Percentiles rank a stretch among this genome's conserved stretches.
phyloP scores from a whole-genome alignment of 2,329 filamentous ascomycete genomes.

The Aspergillus arachidicola region DNA sequence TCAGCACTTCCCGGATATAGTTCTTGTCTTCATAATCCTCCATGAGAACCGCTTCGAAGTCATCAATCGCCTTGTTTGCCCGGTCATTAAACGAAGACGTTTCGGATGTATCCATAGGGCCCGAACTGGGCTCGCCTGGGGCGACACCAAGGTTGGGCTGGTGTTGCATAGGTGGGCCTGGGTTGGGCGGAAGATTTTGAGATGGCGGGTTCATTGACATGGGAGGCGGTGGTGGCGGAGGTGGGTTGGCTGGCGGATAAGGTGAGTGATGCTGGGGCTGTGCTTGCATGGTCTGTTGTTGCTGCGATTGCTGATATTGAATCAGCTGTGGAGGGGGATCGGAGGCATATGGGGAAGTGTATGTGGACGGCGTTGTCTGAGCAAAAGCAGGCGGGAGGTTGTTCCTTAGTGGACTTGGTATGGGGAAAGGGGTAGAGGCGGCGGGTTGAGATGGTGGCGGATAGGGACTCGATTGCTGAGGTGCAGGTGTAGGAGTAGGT shows the following conservation, averaged over 20 bases:
- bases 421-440: constrained; percentile 38
- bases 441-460: constrained; percentile 26
- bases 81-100: constrained; percentile 42
- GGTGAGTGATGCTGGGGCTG: constrained; percentile 29
- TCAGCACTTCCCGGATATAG: constrained; percentile 47
- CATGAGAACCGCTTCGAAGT: constrained; percentile 48
- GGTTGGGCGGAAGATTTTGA: constrained; percentile 12
- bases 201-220: constrained; percentile 8
- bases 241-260: constrained; percentile 24
- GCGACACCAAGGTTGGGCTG: constrained; percentile 20
- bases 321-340: constrained; percentile 37
- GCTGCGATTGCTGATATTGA: constrained; percentile 36
- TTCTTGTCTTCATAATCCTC: constrained; percentile 50
- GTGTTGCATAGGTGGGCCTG: constrained; percentile 21
- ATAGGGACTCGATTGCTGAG: constrained; percentile 27
- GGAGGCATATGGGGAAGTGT: constrained; percentile 46
- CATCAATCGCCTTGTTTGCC: constrained; percentile 48
- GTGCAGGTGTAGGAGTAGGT: constrained; percentile 18
- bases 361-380: constrained; percentile 38
- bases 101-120: constrained; percentile 28
- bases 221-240: constrained; percentile 21
- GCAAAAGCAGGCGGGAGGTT: constrained; percentile 45
- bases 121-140: constrained; percentile 22
- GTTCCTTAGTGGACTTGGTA: constrained; percentile 41
- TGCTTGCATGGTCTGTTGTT: constrained; percentile 29